Percentiles rank a stretch among this genome's conserved stretches.
These are phyloP conservation scores for Penstemon davidsonii DNA, from an alignment of 257 asterid genomes.

Conservation along the genomic window DNA sequence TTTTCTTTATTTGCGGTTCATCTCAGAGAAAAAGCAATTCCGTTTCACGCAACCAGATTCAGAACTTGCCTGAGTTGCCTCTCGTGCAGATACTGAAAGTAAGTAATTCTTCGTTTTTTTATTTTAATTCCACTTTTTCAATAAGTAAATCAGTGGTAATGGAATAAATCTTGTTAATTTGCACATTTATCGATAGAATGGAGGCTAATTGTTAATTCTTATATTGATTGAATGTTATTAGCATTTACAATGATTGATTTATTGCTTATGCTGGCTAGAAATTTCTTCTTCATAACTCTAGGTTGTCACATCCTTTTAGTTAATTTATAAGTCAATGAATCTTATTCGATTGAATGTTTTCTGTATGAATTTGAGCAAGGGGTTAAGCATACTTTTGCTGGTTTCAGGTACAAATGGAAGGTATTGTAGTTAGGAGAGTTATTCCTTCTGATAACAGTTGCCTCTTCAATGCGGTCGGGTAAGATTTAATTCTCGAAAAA, in stretches of 20 bases:
- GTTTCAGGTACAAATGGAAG: slow-evolving; percentile 63
- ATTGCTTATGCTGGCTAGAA: slow-evolving; percentile 10
- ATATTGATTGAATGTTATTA: background rate
- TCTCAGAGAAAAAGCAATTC: slow-evolving; percentile 35
- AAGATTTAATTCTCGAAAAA: slow-evolving; percentile 27
- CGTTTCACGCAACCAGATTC: slow-evolving; percentile 31
- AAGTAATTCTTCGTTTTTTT: background rate
- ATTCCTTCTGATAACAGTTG: slow-evolving; percentile 97
- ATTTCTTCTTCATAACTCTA: slow-evolving; percentile 8
- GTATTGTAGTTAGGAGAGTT: slow-evolving; percentile 74
- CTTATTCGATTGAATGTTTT: background rate
- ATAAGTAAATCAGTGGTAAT: background rate
- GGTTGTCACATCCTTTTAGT: background rate
- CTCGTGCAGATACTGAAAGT: slow-evolving; percentile 26
- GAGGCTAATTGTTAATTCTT: slow-evolving; percentile 10
- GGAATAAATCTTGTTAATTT: background rate
- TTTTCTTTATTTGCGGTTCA: slow-evolving; percentile 26
- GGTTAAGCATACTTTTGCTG: slow-evolving; percentile 12
- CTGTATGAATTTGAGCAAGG: slow-evolving; percentile 4
- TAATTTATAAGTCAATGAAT: background rate
- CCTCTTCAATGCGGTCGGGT: slow-evolving; percentile 98
- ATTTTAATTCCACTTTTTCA: background rate
- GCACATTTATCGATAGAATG: slow-evolving; percentile 13
- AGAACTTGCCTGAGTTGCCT: slow-evolving; percentile 19
- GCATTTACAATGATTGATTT: slow-evolving; percentile 1